Percentiles rank a stretch among this genome's conserved stretches.
These are phyloP conservation scores for Casaregolazyma suthepensis DNA, from an alignment of 1,139 yeast species.

Conservation along the genomic window DNA sequence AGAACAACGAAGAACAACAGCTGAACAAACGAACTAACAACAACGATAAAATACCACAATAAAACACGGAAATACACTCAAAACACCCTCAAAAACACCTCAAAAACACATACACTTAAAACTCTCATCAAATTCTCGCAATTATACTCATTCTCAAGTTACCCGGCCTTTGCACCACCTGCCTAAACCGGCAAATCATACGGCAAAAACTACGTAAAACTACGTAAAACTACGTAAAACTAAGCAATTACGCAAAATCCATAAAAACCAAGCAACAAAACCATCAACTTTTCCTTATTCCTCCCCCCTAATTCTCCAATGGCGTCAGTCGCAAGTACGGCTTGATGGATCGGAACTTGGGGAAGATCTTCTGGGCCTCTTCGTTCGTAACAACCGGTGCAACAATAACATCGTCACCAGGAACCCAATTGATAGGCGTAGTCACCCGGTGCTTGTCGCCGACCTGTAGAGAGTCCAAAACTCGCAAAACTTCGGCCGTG, in stretches of 20 bases:
- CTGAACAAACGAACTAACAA: too few species aligned
- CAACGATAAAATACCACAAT: background rate
- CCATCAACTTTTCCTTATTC: background rate
- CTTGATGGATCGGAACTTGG: conserved; percentile 69
- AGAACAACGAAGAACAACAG: too few species aligned
- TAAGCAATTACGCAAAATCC: too few species aligned
- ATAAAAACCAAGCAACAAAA: too few species aligned
- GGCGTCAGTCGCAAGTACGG: conserved; percentile 67
- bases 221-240: too few species aligned
- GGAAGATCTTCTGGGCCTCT: conserved; percentile 67
- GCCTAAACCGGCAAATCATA: too few species aligned
- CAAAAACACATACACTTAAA: too few species aligned
- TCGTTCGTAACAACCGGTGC: conserved; percentile 68
- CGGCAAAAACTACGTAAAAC: too few species aligned
- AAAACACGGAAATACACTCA: background rate
- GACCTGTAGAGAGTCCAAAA: conserved; percentile 70
- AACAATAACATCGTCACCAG: conserved; percentile 80
- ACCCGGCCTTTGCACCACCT: too few species aligned
- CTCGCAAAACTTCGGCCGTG: conserved; percentile 81
- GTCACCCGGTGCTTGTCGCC: conserved; percentile 68
- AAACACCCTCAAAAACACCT: too few species aligned
- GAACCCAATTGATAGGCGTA: conserved; percentile 83
- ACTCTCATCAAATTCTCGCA: too few species aligned
- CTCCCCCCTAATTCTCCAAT: conserved; percentile 20
- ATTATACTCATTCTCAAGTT: too few species aligned